Base-by-base conservation (phyloP, 495 filamentous ascomycete genomes). In the Hyaloscypha bicolor region DNA sequence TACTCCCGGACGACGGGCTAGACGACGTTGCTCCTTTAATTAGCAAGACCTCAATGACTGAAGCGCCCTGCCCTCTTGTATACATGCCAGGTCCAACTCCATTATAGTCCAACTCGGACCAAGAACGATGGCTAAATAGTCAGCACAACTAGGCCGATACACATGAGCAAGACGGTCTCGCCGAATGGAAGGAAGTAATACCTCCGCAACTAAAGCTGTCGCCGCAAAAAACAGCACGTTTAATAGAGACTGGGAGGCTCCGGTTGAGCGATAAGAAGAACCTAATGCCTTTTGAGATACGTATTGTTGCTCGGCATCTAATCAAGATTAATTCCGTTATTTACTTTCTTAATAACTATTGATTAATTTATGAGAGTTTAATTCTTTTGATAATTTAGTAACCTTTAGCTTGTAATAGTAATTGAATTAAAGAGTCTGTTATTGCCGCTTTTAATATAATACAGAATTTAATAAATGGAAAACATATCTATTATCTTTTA, bases 391-490 rank as follows among this genome's bases (percentile, higher is more conserved):
- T 57, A 6, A 31, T 57, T 31, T 32, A 57, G 22, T 31, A 57
- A 32, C 22, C 22, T 57, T 57, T 57, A 32, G 22, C 30, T 57
- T 57, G 22, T 29, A 57, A 57, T 32, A 57, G 30, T 32, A 57
- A 57, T 57, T 29, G 22, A 6, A 57, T 57, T 57, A 32, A 57
- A 31, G 55, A 57, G 30, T 57, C 55, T 57, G 22, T 57, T 31
- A 59, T 65, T 55, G 32, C 53, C 25, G 32, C 53, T 59, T 65
- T 65, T 30, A 55, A 65, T 59, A 65, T 31, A 48, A 37, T 65
- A 59, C 32, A 65, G 22, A 52, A 59, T 33, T 65, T 65, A 32
- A 30, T 60, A 39, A 59, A 65, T 55, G 48, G 51, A n/a, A 59
- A 65, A 30, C 6, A 65, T 39, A 59, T 58, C 25, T 35, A 48